Percentiles rank a stretch among this genome's conserved stretches.
Evolutionary conservation across 192 early-diverging fungal genomes (phyloP).

Genomic region (Coemansia biformis): DNA sequence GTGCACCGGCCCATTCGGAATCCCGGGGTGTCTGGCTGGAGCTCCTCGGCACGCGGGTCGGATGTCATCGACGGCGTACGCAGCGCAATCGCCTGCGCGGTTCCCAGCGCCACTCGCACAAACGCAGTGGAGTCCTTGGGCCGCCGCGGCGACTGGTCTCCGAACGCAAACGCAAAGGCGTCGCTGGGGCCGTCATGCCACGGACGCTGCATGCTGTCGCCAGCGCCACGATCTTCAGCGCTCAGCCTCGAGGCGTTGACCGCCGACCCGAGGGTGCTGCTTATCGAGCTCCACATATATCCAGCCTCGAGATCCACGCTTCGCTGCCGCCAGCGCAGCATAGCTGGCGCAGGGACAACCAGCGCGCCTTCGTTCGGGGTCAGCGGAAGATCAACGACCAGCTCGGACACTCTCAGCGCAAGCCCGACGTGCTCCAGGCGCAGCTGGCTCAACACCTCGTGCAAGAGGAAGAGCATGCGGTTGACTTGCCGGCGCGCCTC

Average conservation of each 20-base stretch:
- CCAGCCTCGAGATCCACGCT: conserved; percentile 32
- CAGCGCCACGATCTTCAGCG: conserved; percentile 1
- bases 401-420: conserved; percentile 21
- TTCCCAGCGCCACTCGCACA: conserved; percentile 20
- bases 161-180: conserved; percentile 18
- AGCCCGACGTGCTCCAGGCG: conserved; percentile 42
- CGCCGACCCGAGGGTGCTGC: conserved; percentile 16
- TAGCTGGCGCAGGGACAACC: conserved; percentile 26
- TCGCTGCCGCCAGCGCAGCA: conserved; percentile 46
- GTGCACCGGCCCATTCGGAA: conserved; percentile 31
- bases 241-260: conserved; percentile 6
- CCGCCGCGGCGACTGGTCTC: conserved; percentile 11
- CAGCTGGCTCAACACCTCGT: conserved; percentile 42
- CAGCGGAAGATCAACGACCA: conserved; percentile 48
- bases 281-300: conserved; percentile 43
- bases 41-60: conserved; percentile 41
- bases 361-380: conserved; percentile 9
- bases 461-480: conserved; percentile 37
- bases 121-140: conserved; percentile 46
- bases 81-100: conserved; percentile 32
- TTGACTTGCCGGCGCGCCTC: conserved; percentile 21
- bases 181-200: conserved; percentile 16
- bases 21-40: conserved; percentile 19
- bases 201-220: conserved; percentile 1
- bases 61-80: conserved; percentile 44